Conservation (phyloP, 2,329 filamentous ascomycete species). For the Penicillium capsulatum region DNA sequence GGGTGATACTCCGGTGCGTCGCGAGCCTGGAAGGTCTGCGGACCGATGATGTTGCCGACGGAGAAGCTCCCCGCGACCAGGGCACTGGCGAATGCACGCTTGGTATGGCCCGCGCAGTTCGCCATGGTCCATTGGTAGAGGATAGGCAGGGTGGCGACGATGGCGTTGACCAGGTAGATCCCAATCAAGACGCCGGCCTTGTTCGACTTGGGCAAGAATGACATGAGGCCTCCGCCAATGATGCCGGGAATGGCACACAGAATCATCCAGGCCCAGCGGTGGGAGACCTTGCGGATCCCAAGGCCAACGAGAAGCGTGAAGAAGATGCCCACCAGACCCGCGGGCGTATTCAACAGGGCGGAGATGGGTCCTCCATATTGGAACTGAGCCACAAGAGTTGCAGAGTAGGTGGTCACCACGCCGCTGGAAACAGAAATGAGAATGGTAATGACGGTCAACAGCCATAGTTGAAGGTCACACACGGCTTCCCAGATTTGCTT, state of each 20-base stretch:
- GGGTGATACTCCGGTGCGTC: slow-evolving; percentile 36
- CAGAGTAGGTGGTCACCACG: slow-evolving; percentile 44
- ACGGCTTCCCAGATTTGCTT: slow-evolving; percentile 48
- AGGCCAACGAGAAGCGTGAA: slow-evolving; percentile 41
- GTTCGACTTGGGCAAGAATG: slow-evolving; percentile 37
- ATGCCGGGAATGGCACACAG: slow-evolving; percentile 47
- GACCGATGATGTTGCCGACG: slow-evolving; percentile 14
- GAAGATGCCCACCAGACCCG: slow-evolving; percentile 41
- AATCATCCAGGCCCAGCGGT: slow-evolving; percentile 43
- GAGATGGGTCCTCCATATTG: slow-evolving; percentile 44
- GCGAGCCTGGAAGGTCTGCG: slow-evolving; percentile 10
- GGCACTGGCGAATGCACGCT: slow-evolving; percentile 10
- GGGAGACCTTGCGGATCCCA: slow-evolving; percentile 38
- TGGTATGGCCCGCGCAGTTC: slow-evolving; percentile 39
- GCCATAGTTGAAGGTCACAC: slow-evolving; percentile 45
- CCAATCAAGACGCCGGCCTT: slow-evolving; percentile 43
- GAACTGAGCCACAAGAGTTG: slow-evolving; percentile 41
- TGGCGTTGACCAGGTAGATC: slow-evolving; percentile 45
- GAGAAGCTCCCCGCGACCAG: slow-evolving; percentile 9
- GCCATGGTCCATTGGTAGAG: slow-evolving; percentile 47
- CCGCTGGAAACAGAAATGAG: slow-evolving; percentile 41
- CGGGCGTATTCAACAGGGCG: slow-evolving; percentile 44
- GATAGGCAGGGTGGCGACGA: slow-evolving; percentile 44
- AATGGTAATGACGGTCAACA: slow-evolving; percentile 34
- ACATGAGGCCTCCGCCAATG: slow-evolving; percentile 41